A percentile compares a stretch with the other conserved stretches of the same genome.
phyloP scores from a whole-genome alignment of 2,329 filamentous ascomycete species.

The Berkeleyomyces rouxiae region DNA sequence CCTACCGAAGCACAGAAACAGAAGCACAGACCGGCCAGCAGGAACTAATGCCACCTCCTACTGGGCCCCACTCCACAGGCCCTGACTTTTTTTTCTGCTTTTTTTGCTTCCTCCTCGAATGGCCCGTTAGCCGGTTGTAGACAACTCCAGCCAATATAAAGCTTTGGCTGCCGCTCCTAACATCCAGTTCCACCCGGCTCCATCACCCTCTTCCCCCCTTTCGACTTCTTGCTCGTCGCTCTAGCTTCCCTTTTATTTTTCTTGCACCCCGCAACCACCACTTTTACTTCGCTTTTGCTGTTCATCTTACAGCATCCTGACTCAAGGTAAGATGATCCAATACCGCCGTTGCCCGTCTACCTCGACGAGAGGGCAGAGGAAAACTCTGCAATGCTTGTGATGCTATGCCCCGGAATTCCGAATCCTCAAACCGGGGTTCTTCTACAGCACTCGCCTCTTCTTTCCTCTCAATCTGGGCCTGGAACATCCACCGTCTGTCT shows the following conservation, averaged over 20 bases:
- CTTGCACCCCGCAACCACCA: not conserved
- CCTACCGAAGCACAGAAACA: not conserved
- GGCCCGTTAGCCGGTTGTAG: not conserved
- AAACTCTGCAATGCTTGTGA: no score
- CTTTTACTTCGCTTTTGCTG: not conserved
- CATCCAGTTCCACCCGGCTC: not conserved
- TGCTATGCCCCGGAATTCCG: no score
- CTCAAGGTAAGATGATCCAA: no score
- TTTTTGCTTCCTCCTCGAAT: not conserved
- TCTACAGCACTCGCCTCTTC: not conserved
- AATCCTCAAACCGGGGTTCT: no score
- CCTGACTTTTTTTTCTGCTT: conserved; percentile 11
- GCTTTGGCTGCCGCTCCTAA: conserved; percentile 9
- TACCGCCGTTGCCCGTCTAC: no score
- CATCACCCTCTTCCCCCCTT: not conserved
- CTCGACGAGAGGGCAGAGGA: no score
- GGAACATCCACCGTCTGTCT: not conserved
- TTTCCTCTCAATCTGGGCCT: not conserved
- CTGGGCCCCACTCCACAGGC: conserved; percentile 13
- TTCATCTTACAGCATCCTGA: not conserved
- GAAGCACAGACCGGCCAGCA: not conserved
- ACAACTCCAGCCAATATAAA: conserved; percentile 10
- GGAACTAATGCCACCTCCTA: not conserved
- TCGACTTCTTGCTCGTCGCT: conserved; percentile 2
- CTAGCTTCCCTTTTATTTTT: conserved; percentile 1